Base-by-base conservation (phyloP, 768 basidiomycete species). In the Termitomyces sp. region DNA sequence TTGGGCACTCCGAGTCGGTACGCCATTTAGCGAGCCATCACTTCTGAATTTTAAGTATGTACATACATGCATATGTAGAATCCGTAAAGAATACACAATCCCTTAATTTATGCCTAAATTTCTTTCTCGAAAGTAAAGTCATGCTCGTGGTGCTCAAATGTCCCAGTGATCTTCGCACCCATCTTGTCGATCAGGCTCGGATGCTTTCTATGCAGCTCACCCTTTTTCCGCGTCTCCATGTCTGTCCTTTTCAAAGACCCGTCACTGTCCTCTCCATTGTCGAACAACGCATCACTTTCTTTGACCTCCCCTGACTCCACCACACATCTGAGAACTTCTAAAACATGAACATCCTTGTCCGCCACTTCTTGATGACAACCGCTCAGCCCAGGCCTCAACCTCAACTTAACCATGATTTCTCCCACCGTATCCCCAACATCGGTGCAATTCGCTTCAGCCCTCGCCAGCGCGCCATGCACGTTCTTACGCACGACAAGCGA, bases 141-240 rank as follows among this genome's bases (percentile, higher is more conserved):
- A 57, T 68, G 65, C 53, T 76, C 70, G 25, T 72, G 69, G 55
- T 79, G 77, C 54, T 72, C 70, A 57, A 79, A 70, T 14, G 65
- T 67, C 14, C 73, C 70, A 59, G 74, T 76, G 51, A 83, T 72
- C 67, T 76, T 78, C 48, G 75, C 70, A 43, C 77, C 77, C 5
- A 81, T 51, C 32, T 74, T 75, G 37, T 72, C 76, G 7, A 87
- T 85, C 52, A 89, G 70, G 2, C 87, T 86, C 5, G 83, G 79
- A 67, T 89, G 82, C 65, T 84, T 81, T 51, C 76, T 70, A 66
- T 81, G 80, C 60, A 83, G 68, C 65, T 81, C 77, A 45, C 73
- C 73, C 64, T 80, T 74, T 54, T 75, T 73, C 65, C 76, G 72
- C 61, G 73, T 73, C 31, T 12, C 20, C 29, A 25, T 17, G 8